phyloP scores from a whole-genome alignment of 352 stramenopile genomes.

The Phytophthora lateralis region DNA sequence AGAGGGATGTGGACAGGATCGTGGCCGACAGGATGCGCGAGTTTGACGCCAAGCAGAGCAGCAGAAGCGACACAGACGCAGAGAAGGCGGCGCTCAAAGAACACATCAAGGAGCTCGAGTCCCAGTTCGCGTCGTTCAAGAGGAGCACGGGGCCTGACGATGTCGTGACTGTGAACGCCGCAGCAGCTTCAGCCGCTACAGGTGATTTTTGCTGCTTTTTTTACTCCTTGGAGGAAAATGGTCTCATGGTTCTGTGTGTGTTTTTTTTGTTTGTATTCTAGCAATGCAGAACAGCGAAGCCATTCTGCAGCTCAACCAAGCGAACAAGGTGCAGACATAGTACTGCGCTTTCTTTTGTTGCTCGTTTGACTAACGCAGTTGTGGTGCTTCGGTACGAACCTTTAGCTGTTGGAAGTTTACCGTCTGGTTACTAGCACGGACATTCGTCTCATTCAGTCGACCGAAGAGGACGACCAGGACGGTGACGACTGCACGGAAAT shows the following conservation, averaged over 20 bases:
- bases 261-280: conserved; percentile 11
- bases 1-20: conserved; percentile 54
- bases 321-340: conserved; percentile 59
- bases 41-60: conserved; percentile 41
- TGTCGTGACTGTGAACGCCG: conserved; percentile 43
- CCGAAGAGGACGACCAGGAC: conserved; percentile 59
- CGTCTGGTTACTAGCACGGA: conserved; percentile 79
- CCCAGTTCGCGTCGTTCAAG: conserved; percentile 57
- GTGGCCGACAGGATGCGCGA: conserved; percentile 51
- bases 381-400: conserved; percentile 2
- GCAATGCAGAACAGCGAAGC: conserved; percentile 50
- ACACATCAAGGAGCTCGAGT: conserved; percentile 61
- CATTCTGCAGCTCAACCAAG: conserved; percentile 62
- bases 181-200: conserved; percentile 30
- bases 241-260: not conserved
- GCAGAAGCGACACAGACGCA: conserved; percentile 29
- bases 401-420: conserved; percentile 79
- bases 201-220: conserved; percentile 14
- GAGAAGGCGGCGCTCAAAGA: conserved; percentile 48
- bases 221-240: not conserved
- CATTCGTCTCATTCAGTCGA: conserved; percentile 70
- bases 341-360: not conserved
- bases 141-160: conserved; percentile 44
- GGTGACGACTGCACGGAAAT: conserved; percentile 65
- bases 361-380: not conserved